phyloP scores from a whole-genome alignment of 345 rosid species.

The Erysimum cheiranthoides region DNA sequence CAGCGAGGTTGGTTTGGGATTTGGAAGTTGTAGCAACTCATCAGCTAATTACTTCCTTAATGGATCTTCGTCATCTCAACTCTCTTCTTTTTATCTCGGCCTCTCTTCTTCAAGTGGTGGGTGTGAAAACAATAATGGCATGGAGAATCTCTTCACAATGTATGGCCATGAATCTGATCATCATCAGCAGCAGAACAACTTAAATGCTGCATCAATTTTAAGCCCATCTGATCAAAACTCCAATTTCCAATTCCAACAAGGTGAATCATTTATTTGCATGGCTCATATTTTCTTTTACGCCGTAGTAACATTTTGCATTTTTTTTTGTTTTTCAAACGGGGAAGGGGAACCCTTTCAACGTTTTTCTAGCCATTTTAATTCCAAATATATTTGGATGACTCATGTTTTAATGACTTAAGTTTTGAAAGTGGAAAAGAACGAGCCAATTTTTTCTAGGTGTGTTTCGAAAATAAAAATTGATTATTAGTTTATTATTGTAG shows the following conservation, averaged over 20 bases:
- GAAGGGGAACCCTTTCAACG: background rate
- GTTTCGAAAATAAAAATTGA: constrained; percentile 4
- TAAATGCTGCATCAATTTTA: constrained; percentile 51
- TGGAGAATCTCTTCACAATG: constrained; percentile 53
- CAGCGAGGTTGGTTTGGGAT: constrained; percentile 42
- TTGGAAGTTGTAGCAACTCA: constrained; percentile 39
- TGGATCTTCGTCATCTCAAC: constrained; percentile 34
- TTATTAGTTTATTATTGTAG: background rate
- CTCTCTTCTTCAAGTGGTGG: constrained; percentile 46
- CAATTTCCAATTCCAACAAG: constrained; percentile 65
- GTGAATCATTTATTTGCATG: constrained; percentile 50
- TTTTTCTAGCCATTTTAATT: background rate
- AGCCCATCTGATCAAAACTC: constrained; percentile 58
- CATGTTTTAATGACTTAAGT: background rate
- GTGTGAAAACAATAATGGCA: constrained; percentile 48
- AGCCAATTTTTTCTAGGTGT: background rate
- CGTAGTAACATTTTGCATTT: no score
- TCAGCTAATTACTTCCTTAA: constrained; percentile 33
- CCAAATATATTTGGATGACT: background rate
- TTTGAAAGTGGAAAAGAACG: background rate
- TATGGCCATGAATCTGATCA: constrained; percentile 58
- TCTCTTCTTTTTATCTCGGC: constrained; percentile 27
- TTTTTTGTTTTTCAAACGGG: background rate
- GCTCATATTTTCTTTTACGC: background rate
- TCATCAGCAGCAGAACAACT: constrained; percentile 30